Conservation (phyloP, 2,329 filamentous ascomycete species). For the Cladosporium colombiae region DNA sequence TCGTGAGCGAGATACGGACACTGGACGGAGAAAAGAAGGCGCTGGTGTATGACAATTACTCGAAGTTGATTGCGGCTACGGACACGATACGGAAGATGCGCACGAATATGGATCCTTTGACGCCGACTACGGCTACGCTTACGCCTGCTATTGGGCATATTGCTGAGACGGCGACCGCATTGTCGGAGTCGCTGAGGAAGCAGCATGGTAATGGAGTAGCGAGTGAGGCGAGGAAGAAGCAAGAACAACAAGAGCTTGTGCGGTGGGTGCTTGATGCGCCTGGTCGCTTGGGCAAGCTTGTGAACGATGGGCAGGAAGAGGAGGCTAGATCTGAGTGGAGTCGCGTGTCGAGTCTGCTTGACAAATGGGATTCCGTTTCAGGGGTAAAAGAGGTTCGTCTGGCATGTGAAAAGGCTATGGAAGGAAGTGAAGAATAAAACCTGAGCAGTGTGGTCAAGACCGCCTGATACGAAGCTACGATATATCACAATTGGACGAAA, state of each 20-base stretch:
- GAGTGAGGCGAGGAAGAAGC: constrained; percentile 41
- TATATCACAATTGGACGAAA: not conserved
- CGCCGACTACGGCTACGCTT: constrained; percentile 71
- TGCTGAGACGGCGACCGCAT: constrained; percentile 57
- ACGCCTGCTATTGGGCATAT: constrained; percentile 75
- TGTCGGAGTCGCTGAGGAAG: constrained; percentile 43
- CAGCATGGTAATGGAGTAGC: constrained; percentile 22
- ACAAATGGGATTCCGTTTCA: constrained; percentile 46
- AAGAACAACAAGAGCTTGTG: constrained; percentile 58
- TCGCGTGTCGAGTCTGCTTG: constrained; percentile 41
- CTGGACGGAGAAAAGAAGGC: constrained; percentile 96
- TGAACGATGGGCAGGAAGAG: constrained; percentile 60
- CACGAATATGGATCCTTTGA: constrained; percentile 75
- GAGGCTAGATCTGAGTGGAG: constrained; percentile 59
- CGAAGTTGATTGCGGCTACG: constrained; percentile 92
- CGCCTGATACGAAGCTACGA: not conserved
- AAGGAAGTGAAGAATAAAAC: not conserved
- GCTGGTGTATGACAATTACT: constrained; percentile 97
- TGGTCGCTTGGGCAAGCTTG: constrained; percentile 58
- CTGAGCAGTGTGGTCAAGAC: not conserved
- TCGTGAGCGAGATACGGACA: constrained; percentile 77
- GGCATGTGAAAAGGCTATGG: constrained; percentile 38
- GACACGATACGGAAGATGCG: constrained; percentile 93
- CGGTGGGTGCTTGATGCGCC: constrained; percentile 64
- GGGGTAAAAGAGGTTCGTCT: constrained; percentile 45